These are phyloP conservation scores for Gentiana dahurica DNA, from an alignment of 257 asterid genomes.

Conservation along the genomic window DNA sequence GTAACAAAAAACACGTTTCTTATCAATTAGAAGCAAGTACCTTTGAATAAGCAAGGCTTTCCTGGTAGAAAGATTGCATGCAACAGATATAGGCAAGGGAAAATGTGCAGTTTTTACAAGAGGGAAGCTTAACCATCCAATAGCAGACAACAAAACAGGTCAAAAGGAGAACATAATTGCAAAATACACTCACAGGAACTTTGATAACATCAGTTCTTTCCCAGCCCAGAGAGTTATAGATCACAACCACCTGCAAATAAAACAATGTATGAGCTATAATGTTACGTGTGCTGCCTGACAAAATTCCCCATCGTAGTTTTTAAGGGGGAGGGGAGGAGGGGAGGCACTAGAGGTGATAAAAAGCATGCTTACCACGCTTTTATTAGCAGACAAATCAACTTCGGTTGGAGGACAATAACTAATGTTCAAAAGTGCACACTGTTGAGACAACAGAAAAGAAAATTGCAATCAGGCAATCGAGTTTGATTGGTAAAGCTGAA, in stretches of 20 bases:
- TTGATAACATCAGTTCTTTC: slow-evolving; percentile 57
- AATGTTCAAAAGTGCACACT: slow-evolving; percentile 78
- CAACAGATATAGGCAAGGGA: background rate
- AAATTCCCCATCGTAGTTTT: background rate
- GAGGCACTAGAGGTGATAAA: background rate
- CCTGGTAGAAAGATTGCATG: no score
- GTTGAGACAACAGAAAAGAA: slow-evolving; percentile 21
- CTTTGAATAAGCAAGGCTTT: no score
- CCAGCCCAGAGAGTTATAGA: slow-evolving; percentile 78
- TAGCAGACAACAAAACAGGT: background rate
- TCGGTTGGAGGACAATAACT: slow-evolving; percentile 72
- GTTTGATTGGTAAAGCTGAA: no score
- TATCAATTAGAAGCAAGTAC: background rate
- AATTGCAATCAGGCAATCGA: background rate
- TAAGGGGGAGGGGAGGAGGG: background rate
- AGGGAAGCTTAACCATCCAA: background rate
- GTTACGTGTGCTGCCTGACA: background rate
- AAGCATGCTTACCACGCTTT: slow-evolving; percentile 42
- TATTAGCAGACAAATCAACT: slow-evolving; percentile 38
- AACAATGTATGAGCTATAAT: background rate
- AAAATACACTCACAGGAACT: slow-evolving; percentile 56
- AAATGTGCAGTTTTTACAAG: background rate
- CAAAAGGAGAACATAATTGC: background rate
- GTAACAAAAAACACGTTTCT: no score
- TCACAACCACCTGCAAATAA: slow-evolving; percentile 43